A percentile compares a stretch with the other conserved stretches of the same genome.
These are phyloP conservation scores for Stereocaulon alpinum DNA, from an alignment of 495 filamentous ascomycete genomes.

Conservation along the genomic window DNA sequence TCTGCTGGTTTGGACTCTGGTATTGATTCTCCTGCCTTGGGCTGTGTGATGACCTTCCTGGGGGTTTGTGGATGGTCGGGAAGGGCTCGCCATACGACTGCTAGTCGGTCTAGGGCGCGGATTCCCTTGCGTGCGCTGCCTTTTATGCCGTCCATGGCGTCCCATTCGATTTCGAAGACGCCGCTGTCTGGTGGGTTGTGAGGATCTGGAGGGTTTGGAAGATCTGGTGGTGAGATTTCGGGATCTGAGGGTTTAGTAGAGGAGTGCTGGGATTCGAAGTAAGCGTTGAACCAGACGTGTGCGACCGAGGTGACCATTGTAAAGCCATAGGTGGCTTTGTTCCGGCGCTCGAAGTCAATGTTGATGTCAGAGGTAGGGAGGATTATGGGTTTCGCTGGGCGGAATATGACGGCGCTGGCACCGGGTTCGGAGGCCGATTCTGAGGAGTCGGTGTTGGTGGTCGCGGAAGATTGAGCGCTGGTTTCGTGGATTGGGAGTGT, in stretches of 20 bases:
- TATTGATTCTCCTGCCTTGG: conserved; percentile 51
- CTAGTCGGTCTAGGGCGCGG: conserved; percentile 68
- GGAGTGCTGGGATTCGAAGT: conserved; percentile 76
- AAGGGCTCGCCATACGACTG: conserved; percentile 66
- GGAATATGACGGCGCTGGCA: conserved; percentile 64
- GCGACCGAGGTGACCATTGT: conserved; percentile 88
- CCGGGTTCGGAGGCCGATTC: conserved; percentile 34
- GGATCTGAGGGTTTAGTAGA: conserved; percentile 35
- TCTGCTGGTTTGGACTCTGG: conserved; percentile 58
- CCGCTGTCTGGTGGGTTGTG: conserved; percentile 42
- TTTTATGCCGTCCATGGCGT: conserved; percentile 64
- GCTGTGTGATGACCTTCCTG: conserved; percentile 44
- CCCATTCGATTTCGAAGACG: conserved; percentile 56
- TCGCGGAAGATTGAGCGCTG: conserved; percentile 9
- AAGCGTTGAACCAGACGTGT: conserved; percentile 94
- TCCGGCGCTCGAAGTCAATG: conserved; percentile 75
- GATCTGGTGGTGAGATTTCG: neutral
- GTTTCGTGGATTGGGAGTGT: conserved; percentile 18
- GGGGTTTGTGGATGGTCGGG: conserved; percentile 21
- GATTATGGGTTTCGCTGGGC: conserved; percentile 52
- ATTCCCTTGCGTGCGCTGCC: conserved; percentile 72
- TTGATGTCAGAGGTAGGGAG: conserved; percentile 78
- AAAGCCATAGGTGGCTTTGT: conserved; percentile 63
- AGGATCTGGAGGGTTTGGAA: conserved; percentile 38
- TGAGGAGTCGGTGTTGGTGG: conserved; percentile 12